Evolutionary conservation across 345 rosid species (phyloP), one percentile per base, ranked within the genome.

Genomic region (Reutealis trisperma): DNA sequence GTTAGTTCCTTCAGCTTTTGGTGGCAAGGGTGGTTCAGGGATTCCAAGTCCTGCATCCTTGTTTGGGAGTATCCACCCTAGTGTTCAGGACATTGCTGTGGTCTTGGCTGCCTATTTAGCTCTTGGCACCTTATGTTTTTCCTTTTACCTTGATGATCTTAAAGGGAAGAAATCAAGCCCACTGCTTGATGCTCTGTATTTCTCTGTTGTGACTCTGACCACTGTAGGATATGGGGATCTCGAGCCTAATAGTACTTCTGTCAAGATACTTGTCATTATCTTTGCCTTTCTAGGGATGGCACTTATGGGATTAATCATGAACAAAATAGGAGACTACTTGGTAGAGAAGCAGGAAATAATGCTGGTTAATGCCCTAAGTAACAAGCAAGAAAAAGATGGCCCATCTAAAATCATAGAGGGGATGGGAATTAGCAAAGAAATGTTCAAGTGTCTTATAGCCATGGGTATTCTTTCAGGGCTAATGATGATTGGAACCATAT

Each of bases 141-240:
- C 83, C 83, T 42, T 76, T 14, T 83, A 79, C 49, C 75, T 81
- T 67, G 27, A 80, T 79, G 92, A 93, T 54, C 85, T 95, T 42
- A 32, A 70, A 4, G 99, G 99, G 71, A 78, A 79, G 41, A 95
- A 90, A 79, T 87, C 93, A 59, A 85, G 86, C 68, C 86, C 70
- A 42, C 70, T 91, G 30, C 55, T 91, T 2, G 99, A 95, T 78
- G 86, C 99, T 12, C 11, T 90, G 30, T 95, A 93, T 74, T 91
- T 93, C 79, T 90, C 91, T 65, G 73, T 91, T 0, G 97, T 91
- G 22, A 95, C 98, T 2, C 90, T 95, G 99, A 95, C 99, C 60
- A 91, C 94, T 0, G 95, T 95, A 30, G 98, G 99, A 74, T 95
- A 95, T 67, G 98, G 99, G 49, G 99, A 95, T 87, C 92, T 95